Conservation (phyloP, 768 basidiomycete species). For the Calocera cornea region DNA sequence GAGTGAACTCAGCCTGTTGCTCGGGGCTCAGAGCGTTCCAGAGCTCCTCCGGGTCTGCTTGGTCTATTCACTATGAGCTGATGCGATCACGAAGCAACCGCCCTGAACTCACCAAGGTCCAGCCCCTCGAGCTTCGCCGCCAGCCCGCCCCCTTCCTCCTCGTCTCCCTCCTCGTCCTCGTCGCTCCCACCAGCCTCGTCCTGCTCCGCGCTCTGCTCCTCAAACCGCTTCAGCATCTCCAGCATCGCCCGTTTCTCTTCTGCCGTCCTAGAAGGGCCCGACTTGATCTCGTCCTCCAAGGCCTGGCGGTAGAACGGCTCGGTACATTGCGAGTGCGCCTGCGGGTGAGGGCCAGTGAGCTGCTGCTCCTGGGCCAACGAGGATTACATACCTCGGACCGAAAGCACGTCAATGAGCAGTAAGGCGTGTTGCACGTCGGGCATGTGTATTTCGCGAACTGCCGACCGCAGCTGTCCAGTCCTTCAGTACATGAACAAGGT, state of each 20-base stretch:
- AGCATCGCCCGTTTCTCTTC: constrained; percentile 55
- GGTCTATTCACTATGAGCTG: constrained; percentile 28
- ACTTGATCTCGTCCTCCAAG: constrained; percentile 47
- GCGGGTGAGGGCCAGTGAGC: constrained; percentile 10
- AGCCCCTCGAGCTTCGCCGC: constrained; percentile 39
- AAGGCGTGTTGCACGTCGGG: constrained; percentile 64
- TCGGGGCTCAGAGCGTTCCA: constrained; percentile 48
- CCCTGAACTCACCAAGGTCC: constrained; percentile 42
- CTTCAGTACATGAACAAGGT: constrained; percentile 4
- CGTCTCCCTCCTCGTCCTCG: constrained; percentile 17
- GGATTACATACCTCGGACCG: constrained; percentile 46
- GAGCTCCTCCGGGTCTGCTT: constrained; percentile 40
- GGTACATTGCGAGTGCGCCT: constrained; percentile 61
- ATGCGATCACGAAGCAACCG: not conserved
- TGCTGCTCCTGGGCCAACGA: not conserved
- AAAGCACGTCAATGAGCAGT: constrained; percentile 72
- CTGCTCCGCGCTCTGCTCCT: constrained; percentile 39
- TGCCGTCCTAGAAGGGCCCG: constrained; percentile 39
- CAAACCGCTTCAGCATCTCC: constrained; percentile 55
- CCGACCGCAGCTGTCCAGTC: constrained; percentile 45
- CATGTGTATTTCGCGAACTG: constrained; percentile 72
- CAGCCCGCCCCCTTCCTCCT: constrained; percentile 26
- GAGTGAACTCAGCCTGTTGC: constrained; percentile 48
- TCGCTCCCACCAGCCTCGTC: constrained; percentile 30
- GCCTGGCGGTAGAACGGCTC: constrained; percentile 71